Conservation (phyloP, 2,329 filamentous ascomycete genomes). For the Exserohilum rostratum region DNA sequence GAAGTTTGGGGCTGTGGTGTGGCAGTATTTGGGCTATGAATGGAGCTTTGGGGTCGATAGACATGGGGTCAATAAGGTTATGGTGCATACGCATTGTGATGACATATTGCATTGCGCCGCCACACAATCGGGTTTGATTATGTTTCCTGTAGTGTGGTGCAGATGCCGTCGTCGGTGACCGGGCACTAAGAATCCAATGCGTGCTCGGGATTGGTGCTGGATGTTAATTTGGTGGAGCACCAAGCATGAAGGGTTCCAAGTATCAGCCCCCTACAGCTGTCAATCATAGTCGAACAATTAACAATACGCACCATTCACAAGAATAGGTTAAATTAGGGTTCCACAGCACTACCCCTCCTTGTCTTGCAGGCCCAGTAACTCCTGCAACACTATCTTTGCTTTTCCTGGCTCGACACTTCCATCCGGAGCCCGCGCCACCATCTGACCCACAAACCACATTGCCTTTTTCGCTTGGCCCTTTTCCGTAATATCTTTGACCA, state of each 20-base stretch:
- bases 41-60: neutral
- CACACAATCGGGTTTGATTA: neutral
- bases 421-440: constrained; percentile 66
- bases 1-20: neutral
- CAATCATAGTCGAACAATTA: neutral
- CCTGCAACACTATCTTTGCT: constrained; percentile 61
- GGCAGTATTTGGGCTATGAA: neutral
- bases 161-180: neutral
- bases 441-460: constrained; percentile 71
- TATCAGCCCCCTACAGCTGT: constrained; percentile 1
- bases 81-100: neutral
- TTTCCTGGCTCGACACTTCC: constrained; percentile 67
- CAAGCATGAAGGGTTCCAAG: constrained; percentile 1
- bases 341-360: neutral
- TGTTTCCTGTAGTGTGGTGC: neutral
- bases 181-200: neutral
- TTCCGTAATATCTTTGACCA: constrained; percentile 64
- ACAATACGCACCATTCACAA: neutral
- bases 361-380: constrained; percentile 48
- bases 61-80: neutral
- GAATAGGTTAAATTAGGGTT: constrained; percentile 8
- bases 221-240: neutral
- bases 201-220: neutral
- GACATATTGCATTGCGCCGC: neutral
- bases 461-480: constrained; percentile 69